Conservation (phyloP, 768 basidiomycete species). For the Roridomyces roridus region DNA sequence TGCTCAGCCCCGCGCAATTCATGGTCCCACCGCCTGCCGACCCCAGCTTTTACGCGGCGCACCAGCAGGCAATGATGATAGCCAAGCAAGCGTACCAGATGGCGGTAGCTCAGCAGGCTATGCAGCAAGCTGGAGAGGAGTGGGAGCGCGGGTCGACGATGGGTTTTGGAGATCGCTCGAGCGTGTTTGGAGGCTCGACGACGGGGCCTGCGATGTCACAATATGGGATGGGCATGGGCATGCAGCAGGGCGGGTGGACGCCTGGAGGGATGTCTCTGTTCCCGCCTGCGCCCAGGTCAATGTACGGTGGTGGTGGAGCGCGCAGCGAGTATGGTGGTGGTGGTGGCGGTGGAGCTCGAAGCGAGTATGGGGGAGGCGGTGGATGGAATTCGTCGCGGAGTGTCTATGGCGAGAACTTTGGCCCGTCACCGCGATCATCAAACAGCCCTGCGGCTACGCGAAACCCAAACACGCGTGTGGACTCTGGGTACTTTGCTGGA, state of each 20-base stretch:
- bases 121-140: conserved; percentile 89
- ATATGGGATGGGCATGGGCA: conserved; percentile 37
- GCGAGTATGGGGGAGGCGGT: conserved; percentile 48
- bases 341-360: conserved; percentile 42
- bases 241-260: conserved; percentile 41
- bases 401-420: conserved; percentile 73
- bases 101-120: conserved; percentile 90
- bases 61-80: conserved; percentile 86
- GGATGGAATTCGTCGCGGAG: conserved; percentile 62
- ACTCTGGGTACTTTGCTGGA: conserved; percentile 49
- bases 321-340: conserved; percentile 71
- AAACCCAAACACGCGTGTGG: conserved; percentile 30
- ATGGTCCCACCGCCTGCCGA: conserved; percentile 53
- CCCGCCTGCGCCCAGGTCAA: conserved; percentile 55
- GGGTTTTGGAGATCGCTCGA: conserved; percentile 51
- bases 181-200: conserved; percentile 51
- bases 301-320: conserved; percentile 64
- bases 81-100: conserved; percentile 92
- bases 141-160: conserved; percentile 83
- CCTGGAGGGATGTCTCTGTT: conserved; percentile 51
- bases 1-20: conserved; percentile 46
- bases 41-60: conserved; percentile 69
- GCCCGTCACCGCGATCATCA: conserved; percentile 36
- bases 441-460: conserved; percentile 26
- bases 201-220: conserved; percentile 29